Conservation (phyloP, 1,284 basidiomycete species). For the Fomitopsis schrenkii region DNA sequence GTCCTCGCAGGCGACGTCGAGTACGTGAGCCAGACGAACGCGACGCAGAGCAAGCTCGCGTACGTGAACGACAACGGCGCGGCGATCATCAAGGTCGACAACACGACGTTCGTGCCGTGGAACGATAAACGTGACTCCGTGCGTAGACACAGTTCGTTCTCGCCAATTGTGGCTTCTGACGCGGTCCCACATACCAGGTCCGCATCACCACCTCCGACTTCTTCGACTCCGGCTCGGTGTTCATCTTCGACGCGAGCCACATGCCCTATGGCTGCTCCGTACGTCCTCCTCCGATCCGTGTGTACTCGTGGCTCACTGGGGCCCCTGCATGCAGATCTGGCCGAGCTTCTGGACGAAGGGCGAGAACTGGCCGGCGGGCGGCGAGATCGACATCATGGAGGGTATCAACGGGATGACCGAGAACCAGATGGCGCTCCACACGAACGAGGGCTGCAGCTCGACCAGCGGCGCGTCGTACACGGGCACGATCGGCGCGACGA, state of each 20-base stretch:
- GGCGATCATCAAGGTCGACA: conserved; percentile 59
- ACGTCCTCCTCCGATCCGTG: not conserved
- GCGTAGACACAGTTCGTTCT: conserved; percentile 28
- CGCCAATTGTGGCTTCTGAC: not conserved
- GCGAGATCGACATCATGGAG: conserved; percentile 59
- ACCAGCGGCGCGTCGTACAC: conserved; percentile 31
- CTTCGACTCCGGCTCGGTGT: conserved; percentile 51
- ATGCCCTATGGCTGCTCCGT: conserved; percentile 56
- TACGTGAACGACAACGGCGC: conserved; percentile 48
- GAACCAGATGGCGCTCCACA: conserved; percentile 49
- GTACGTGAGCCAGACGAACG: conserved; percentile 43
- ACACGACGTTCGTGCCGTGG: conserved; percentile 44
- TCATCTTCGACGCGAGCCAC: conserved; percentile 58
- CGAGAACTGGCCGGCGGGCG: conserved; percentile 46
- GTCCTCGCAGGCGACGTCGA: conserved; percentile 41
- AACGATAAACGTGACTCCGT: conserved; percentile 48
- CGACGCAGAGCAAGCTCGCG: conserved; percentile 44
- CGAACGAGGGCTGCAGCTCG: conserved; percentile 32
- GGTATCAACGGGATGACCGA: conserved; percentile 35
- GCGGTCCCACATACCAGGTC: conserved; percentile 29
- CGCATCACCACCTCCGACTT: conserved; percentile 45
- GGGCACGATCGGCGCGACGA: conserved; percentile 29
- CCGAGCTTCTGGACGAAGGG: conserved; percentile 55
- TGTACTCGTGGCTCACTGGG: not conserved
- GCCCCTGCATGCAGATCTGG: conserved; percentile 32